phyloP scores from a whole-genome alignment of 495 filamentous ascomycete genomes.

The Rhypophila decipiens region DNA sequence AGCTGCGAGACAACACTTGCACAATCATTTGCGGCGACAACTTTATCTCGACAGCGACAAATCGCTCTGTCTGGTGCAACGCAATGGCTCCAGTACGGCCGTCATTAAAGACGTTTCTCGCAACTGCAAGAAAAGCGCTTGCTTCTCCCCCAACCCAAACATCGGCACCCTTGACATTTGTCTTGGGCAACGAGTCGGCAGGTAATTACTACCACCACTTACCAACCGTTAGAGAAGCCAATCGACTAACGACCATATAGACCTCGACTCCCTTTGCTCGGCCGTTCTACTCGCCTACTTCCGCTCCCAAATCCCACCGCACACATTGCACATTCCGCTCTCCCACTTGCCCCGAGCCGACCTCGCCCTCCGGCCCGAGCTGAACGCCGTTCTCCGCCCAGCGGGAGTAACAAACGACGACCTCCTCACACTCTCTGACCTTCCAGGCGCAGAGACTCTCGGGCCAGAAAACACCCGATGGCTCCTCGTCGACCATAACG shows the following conservation, averaged over 20 bases:
- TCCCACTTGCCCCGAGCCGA: conserved; percentile 67
- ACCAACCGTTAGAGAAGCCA: background rate
- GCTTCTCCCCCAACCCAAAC: conserved; percentile 26
- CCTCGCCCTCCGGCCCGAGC: conserved; percentile 73
- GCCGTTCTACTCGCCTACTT: conserved; percentile 84
- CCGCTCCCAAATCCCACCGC: conserved; percentile 43
- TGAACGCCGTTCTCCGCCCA: conserved; percentile 48
- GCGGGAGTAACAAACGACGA: conserved; percentile 38
- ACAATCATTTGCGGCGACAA: too few relatives aligned
- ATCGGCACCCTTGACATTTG: conserved; percentile 48
- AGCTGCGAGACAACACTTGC: too few relatives aligned
- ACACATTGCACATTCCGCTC: conserved; percentile 68
- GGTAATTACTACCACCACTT: conserved; percentile 34
- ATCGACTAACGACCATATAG: conserved; percentile 32
- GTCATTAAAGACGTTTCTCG: conserved; percentile 32
- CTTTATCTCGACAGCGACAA: too few relatives aligned
- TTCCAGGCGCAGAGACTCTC: conserved; percentile 25
- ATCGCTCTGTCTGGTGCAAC: too few relatives aligned
- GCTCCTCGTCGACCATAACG: conserved; percentile 90
- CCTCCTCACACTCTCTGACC: conserved; percentile 46
- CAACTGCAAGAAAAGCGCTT: conserved; percentile 35
- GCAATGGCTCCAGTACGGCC: conserved; percentile 10
- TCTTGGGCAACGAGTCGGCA: conserved; percentile 69
- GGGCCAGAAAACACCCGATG: conserved; percentile 39
- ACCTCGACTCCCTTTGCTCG: conserved; percentile 88